Base-by-base conservation (phyloP, 495 filamentous ascomycete genomes). In the Podospora anserina region DNA sequence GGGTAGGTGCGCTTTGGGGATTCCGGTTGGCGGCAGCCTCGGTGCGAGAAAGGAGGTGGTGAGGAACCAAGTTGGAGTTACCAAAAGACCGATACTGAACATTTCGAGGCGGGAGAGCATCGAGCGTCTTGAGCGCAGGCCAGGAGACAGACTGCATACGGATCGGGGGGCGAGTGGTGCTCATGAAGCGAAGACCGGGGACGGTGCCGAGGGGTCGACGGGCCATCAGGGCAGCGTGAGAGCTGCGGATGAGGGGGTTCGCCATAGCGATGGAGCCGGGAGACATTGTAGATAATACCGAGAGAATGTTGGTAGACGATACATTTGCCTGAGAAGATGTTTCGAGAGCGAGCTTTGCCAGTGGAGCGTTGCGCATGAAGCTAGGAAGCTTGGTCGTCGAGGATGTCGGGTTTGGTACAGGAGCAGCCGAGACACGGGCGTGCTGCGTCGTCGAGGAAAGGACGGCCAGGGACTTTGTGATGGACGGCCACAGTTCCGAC, bases 21-120 rank as follows among this genome's bases (percentile, higher is more conserved):
- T 96, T 94, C 80, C 91, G 91, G 78, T 97, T 98, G 49, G 95
- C 96, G 27, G 90, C 88, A 75, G 92, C 90, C 79, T 99, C 95
- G 72, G 83, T 77, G 71, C 79, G 80, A 27, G 82, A 84, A 39
- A 87, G 79, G 18, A 84, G 72, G 66, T 80, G 82, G 61, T 81
- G 78, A 54, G 85, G 80, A 54, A 82, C 72, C 39, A 78, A 77
- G 62, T 76, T 76, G 13, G 39, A 49, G 19, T 77, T 75, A 54
- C 78, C 80, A 64, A 83, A 82, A 62, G 72, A 72, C 39, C 83
- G 78, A 49, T 59, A 72, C 55, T 79, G 72, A 28, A 68, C 15
- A 60, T 63, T 63, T 27, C 67, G 44, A 74, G 39, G 39, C 9
- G 39, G 39, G 39, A 49, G 39, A 49, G 39, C 7, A 3, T 5